Conservation (phyloP, 768 basidiomycete genomes). For the Candolleomyces eurysporus region DNA sequence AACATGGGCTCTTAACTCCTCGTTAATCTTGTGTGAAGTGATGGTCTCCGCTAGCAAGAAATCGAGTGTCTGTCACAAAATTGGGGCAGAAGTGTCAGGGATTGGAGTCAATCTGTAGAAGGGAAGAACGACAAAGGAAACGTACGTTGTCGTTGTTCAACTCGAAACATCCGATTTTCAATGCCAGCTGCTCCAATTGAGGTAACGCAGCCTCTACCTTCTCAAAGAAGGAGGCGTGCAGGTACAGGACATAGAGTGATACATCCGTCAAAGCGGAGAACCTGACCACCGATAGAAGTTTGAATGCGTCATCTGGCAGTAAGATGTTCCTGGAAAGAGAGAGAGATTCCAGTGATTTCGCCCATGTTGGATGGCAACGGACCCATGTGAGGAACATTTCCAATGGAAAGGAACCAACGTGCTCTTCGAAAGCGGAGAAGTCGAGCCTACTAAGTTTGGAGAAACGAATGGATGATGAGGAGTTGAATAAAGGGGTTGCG, state of each 20-base stretch:
- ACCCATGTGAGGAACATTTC: neutral
- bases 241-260: neutral
- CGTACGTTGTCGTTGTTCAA: neutral
- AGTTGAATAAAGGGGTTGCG: neutral
- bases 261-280: neutral
- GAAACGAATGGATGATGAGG: neutral
- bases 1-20: neutral
- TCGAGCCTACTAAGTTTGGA: neutral
- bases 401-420: neutral
- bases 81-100: neutral
- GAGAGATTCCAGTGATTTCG: neutral
- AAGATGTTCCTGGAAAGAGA: neutral
- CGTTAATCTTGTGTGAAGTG: neutral
- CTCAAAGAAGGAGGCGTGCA: neutral
- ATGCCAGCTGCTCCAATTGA: neutral
- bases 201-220: neutral
- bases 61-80: neutral
- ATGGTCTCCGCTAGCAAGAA: neutral
- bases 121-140: neutral
- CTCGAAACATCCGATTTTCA: neutral
- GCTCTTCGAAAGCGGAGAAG: neutral
- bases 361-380: neutral
- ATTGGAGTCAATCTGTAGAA: neutral
- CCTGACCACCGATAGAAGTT: neutral
- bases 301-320: neutral